These are phyloP conservation scores for Macrophomina phaseolina DNA, from an alignment of 2,329 filamentous ascomycete species.

Conservation along the genomic window DNA sequence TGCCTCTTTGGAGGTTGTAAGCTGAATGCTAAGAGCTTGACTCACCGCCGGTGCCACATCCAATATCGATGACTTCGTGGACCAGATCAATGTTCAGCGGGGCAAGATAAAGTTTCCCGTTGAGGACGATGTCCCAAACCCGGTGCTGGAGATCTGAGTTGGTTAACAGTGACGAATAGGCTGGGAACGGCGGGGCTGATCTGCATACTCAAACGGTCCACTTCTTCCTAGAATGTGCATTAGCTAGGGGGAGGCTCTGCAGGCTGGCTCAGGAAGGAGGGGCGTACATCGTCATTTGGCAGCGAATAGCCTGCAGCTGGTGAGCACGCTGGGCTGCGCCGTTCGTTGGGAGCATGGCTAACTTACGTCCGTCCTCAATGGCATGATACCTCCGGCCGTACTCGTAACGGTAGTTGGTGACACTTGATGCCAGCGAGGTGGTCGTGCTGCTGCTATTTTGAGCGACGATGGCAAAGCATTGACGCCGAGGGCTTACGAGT, in stretches of 20 bases:
- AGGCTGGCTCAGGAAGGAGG: background rate
- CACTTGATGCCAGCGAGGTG: conserved; percentile 27
- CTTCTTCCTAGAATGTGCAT: conserved; percentile 31
- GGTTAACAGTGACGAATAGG: background rate
- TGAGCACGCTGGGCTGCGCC: background rate
- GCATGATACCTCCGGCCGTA: conserved; percentile 28
- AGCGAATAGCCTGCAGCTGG: conserved; percentile 31
- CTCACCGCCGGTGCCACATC: conserved; percentile 34
- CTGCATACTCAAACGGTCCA: conserved; percentile 31
- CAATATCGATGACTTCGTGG: conserved; percentile 34
- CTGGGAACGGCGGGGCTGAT: background rate
- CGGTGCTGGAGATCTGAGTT: conserved; percentile 34
- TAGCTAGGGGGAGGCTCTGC: background rate
- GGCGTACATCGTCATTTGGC: conserved; percentile 35
- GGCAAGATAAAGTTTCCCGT: conserved; percentile 32
- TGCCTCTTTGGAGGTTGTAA: too few species aligned
- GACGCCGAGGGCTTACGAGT: conserved; percentile 7
- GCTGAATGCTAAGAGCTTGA: too few species aligned
- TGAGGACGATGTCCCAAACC: conserved; percentile 35
- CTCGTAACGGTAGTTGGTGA: conserved; percentile 27
- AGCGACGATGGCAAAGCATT: background rate
- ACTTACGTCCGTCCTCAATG: conserved; percentile 25
- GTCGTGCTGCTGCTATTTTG: conserved; percentile 20
- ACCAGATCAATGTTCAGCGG: conserved; percentile 29
- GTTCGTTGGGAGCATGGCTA: background rate